Evolutionary conservation across 768 basidiomycete species (phyloP), one percentile per base, ranked within the genome.

Genomic region (Suillus tomentosus): DNA sequence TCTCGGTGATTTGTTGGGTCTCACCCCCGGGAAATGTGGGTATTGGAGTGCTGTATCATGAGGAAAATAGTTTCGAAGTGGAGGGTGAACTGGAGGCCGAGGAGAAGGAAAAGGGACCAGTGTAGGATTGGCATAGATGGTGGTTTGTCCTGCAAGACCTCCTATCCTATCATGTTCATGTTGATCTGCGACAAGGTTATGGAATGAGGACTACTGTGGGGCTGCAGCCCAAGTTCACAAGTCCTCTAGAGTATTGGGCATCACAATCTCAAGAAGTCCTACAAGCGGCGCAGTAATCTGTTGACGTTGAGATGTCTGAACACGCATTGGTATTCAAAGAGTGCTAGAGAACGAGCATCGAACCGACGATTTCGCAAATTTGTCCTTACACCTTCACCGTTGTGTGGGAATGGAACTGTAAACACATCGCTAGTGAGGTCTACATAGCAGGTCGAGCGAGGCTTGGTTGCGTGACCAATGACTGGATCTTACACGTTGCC

Each of bases 1-100:
- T 54, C 53, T 54, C 53, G 11, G 31, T 54, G 10, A 54, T 54
- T 34, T 54, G 53, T 34, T 54, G 31, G 53, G 34, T 36, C 53
- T 54, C 53, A 6, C 34, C 53, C 11, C 53, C 53, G 1, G 53
- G 53, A 5, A 54, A 54, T 36, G 53, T 54, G 31, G 53, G 53
- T 34, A 36, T 54, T n/a, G 53, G 53, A 34, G 53, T 36, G 5
- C 5, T 8, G 53, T 54, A 54, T 54, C 53, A 50, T 50, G 48
- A 50, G 24, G 48, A 50, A 15, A 50, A 14, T 50, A 27, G 7
- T 50, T 36, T 13, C n/a, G 31, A 54, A 11, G 53, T 1, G 19
- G 34, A 34, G 31, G 5, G 53, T 36, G 11, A 54, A 11, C 10
- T 2, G 17, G 31, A 34, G 31, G 13, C 19, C 19, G 53, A 34